Evolutionary conservation across 257 asterid species (phyloP), one percentile per base, ranked within the genome.

Genomic region (Lycium ferocissimum): DNA sequence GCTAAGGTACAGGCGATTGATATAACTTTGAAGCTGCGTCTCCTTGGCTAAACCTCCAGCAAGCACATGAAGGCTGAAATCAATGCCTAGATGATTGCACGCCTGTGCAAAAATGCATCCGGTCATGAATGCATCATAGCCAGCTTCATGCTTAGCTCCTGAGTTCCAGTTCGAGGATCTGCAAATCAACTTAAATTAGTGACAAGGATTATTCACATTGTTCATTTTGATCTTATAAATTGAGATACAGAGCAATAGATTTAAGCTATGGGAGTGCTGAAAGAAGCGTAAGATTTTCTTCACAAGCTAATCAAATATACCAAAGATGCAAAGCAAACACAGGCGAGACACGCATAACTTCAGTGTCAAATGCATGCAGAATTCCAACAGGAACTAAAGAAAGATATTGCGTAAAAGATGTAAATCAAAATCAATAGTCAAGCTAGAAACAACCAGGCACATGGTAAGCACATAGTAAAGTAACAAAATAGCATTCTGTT

Each of bases 101-200:
- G 97, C 97, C 85, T 93, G 95, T 75, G 96, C 93, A 89, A 96
- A 95, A 84, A 96, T 88, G 85, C 97, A 95, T 14, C 99, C 98
- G 12, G 98, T 96, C 99, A 96, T 96, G 87, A 96, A 96, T 73
- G 99, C 98, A 84, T 96, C 98, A 83, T 96, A 96, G 8, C 99
- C 99, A 49, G 99, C 99, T 92, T 96, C 99, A 58, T 96, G 99
- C 86, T 96, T 96, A 65, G 98, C 93, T 82, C 99, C 98, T 4
- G 99, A 93, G 88, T 95, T 96, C 98, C 98, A 96, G 70, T 94
- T 91, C 40, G 91, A 89, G 61, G 94, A 95, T 90, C 99, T 96
- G 95, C 65, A 49, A 53, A 81, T 78, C 58, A 76, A 66, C n/a
- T 66, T 33, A 65, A 12, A 49, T 75, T 49, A 75, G 81, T 0